Base-by-base conservation (phyloP, 305 asterid genomes). In the Fraxinus velutina region DNA sequence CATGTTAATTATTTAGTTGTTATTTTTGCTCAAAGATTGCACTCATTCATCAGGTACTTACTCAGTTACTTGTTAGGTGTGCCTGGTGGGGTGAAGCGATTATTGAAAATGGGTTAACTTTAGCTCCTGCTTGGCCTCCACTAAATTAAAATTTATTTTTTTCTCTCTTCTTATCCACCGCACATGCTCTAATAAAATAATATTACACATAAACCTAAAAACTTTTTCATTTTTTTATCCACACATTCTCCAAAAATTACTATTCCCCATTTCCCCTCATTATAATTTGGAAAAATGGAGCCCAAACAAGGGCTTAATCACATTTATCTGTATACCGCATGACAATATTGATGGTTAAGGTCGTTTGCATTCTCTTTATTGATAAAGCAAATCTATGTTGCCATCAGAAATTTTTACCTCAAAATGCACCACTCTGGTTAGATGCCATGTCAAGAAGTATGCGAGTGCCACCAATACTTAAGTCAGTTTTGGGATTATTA, bases 261-360 rank as follows among this genome's bases (percentile, higher is more conserved):
- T 36, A 36, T 36, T 6, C 10, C 42, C 42, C 42, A 36, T 36
- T 36, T 36, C 42, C 42, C 8, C 42, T 36, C 42, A 1, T 36
- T 36, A 36, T 36, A 36, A 36, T 36, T 36, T 36, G 42, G 42
- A 6, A 36, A 36, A 6, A 36, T 6, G 42, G 42, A 34, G 39
- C 39, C 8, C 39, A 6, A 34, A 34, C 39, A 34, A 34, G 39
- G 39, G 39, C 39, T 36, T 36, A 27, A 22, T 68, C 74, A 0
- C 77, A 82, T 17, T 66, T 47, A 3, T 70, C 32, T 77, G 32
- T 72, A 78, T 80, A 72, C 68, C 29, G 47, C 13, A 32, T 21
- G 39, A 57, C 75, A 44, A 76, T 52, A 29, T 47, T 77, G 75
- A 50, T 77, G 34, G 77, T 21, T 29, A 2, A 27, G 39, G 52